These are phyloP conservation scores for Chlorophyllum brunneum DNA, from an alignment of 768 basidiomycete genomes.

Conservation along the genomic window DNA sequence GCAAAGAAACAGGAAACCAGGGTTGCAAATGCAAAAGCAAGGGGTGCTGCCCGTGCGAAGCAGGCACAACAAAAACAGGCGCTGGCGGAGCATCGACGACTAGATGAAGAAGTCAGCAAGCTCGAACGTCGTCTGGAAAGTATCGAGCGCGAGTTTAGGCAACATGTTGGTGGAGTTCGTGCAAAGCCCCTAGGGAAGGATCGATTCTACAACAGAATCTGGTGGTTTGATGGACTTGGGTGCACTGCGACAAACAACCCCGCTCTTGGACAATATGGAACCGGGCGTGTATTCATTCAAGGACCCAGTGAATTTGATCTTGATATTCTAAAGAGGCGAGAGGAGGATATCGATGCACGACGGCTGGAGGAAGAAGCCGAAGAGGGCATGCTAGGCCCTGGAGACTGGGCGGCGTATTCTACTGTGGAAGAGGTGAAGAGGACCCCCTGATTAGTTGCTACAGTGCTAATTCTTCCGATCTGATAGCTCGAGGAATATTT, in stretches of 20 bases:
- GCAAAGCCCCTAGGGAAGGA: conserved; percentile 89
- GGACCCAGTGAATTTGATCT: conserved; percentile 83
- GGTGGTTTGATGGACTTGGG: conserved; percentile 99
- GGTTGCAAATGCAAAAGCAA: conserved; percentile 69
- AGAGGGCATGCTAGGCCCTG: conserved; percentile 63
- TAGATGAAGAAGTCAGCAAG: conserved; percentile 87
- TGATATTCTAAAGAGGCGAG: conserved; percentile 61
- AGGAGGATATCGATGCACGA: conserved; percentile 55
- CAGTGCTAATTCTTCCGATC: conserved; percentile 12
- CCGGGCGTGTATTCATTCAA: conserved; percentile 89
- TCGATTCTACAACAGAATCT: conserved; percentile 90
- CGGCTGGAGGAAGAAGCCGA: conserved; percentile 78
- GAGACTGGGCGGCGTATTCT: conserved; percentile 91
- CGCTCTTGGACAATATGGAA: conserved; percentile 57
- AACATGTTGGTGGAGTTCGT: conserved; percentile 78
- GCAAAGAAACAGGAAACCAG: conserved; percentile 19
- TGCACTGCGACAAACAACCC: conserved; percentile 65
- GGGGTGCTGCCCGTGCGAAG: conserved; percentile 75
- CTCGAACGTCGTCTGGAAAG: conserved; percentile 76
- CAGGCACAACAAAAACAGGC: conserved; percentile 79
- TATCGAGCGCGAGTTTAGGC: conserved; percentile 93
- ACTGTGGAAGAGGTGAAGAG: conserved; percentile 78
- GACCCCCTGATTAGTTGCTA: background rate
- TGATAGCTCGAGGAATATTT: conserved; percentile 76
- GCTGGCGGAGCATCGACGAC: conserved; percentile 73